A percentile compares a stretch with the other conserved stretches of the same genome.
These are phyloP conservation scores for Ceraceosorus guamensis DNA, from an alignment of 1,284 basidiomycete species.

Conservation along the genomic window DNA sequence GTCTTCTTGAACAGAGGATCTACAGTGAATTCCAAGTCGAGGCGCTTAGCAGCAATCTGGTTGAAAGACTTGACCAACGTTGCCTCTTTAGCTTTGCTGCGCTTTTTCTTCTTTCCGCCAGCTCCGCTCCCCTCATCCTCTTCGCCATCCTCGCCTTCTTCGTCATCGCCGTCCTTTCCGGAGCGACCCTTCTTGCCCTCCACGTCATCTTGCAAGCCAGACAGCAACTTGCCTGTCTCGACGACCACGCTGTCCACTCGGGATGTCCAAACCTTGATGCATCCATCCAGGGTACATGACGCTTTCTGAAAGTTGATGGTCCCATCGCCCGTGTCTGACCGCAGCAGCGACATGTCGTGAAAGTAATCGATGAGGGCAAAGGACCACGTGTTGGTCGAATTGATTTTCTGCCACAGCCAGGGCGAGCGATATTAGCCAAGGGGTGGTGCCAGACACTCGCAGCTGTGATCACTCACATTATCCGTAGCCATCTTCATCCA, in stretches of 20 bases:
- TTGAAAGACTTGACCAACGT: constrained; percentile 49
- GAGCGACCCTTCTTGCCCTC: constrained; percentile 51
- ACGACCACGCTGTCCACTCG: constrained; percentile 94
- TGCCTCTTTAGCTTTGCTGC: constrained; percentile 35
- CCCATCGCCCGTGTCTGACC: constrained; percentile 45
- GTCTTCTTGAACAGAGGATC: constrained; percentile 98
- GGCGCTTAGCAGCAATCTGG: constrained; percentile 75
- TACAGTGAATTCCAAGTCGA: constrained; percentile 71
- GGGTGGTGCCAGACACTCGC: background rate
- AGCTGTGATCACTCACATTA: constrained; percentile 63
- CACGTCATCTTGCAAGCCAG: constrained; percentile 66
- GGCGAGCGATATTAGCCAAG: background rate
- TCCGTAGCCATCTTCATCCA: constrained; percentile 99
- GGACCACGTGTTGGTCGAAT: constrained; percentile 93
- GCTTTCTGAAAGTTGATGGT: constrained; percentile 96
- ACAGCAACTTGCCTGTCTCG: constrained; percentile 90
- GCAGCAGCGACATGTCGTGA: constrained; percentile 93
- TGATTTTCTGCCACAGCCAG: constrained; percentile 99
- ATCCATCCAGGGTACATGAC: constrained; percentile 92
- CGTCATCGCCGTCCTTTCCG: constrained; percentile 49
- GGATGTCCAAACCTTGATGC: constrained; percentile 99
- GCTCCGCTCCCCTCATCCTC: constrained; percentile 66
- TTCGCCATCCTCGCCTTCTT: constrained; percentile 49
- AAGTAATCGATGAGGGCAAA: constrained; percentile 99
- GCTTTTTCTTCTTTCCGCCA: constrained; percentile 59